Base-by-base conservation (phyloP, 2,329 filamentous ascomycete species). In the Aspergillus neoniger region DNA sequence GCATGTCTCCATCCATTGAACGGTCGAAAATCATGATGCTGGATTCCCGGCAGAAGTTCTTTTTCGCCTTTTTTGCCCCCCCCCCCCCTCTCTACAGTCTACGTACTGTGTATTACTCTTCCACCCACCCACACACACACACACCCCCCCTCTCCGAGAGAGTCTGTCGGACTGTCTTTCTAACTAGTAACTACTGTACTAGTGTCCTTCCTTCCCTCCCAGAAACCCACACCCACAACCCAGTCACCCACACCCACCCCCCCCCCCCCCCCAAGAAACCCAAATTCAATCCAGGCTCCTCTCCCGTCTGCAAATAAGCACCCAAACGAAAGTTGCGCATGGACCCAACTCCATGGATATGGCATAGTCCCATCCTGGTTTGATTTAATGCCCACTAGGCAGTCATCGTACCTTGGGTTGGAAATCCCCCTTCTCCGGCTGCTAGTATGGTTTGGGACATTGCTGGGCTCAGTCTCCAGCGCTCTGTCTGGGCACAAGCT, bases 11-110 rank as follows among this genome's bases (percentile, higher is more conserved):
- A 38, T 53, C 49, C 49, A 21, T 21, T 36, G 57, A 36, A 59
- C 57, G 41, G 50, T 55, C 49, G 50, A 59, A 54, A 43, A 58
- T 58, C 55, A 36, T 58, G 48, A 43, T 52, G 49, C 41, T 47
- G 38, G 28, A 32, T 38, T 30, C 28, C 32, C 38, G 19, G 36
- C 38, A 28, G 19, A 25, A 12, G 25, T 41, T 43, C 36, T 38
- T 17, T 41, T 41, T 8, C 32, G 15, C 25, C 8, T 21, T 14
- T 36, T 36, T 36, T 36, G 12, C 12, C 14, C 54, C 28, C 17
- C 52, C 12, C 14, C 54, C 28, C 17, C 52, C 10, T 30, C 10
- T 12, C 25, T 28, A 28, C 6, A 28, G 25, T 30, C 28, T 30
- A 30, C 28, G 28, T 5, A 30, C 28, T 28, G 25, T 28, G 25